These are phyloP conservation scores for Tothia fuscella DNA, from an alignment of 2,329 filamentous ascomycete species.

Conservation along the genomic window DNA sequence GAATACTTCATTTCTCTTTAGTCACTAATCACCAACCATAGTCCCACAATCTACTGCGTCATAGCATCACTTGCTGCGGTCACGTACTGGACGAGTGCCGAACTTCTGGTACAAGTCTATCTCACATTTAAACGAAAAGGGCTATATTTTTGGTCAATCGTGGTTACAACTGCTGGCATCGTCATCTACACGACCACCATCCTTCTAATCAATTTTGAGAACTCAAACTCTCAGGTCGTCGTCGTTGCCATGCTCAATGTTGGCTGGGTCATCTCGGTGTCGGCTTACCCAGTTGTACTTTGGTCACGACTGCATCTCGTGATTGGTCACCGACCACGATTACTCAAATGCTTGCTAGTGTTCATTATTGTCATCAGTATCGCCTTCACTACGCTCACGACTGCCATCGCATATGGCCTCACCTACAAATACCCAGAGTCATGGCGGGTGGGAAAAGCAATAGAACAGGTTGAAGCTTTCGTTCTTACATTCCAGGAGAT, in stretches of 20 bases:
- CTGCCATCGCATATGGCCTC: too few relatives aligned
- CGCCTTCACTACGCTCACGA: too few relatives aligned
- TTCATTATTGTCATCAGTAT: too few relatives aligned
- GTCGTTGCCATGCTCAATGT: conserved; percentile 5
- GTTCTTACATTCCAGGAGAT: conserved; percentile 9
- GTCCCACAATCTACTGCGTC: conserved; percentile 7
- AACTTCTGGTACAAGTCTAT: conserved; percentile 6
- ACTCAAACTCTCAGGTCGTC: neutral
- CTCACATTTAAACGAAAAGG: conserved; percentile 8
- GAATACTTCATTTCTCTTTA: neutral
- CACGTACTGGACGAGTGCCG: conserved; percentile 7
- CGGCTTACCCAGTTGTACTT: conserved; percentile 8
- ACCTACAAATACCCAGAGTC: too few relatives aligned
- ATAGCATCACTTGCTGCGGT: conserved; percentile 8
- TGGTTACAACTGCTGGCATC: conserved; percentile 8
- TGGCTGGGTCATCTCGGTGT: conserved; percentile 6
- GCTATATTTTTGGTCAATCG: conserved; percentile 9
- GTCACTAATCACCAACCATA: neutral
- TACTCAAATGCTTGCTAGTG: too few relatives aligned
- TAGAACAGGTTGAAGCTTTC: too few relatives aligned
- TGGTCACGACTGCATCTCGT: conserved; percentile 10
- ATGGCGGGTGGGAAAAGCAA: too few relatives aligned
- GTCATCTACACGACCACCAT: conserved; percentile 3
- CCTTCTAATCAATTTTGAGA: conserved; percentile 8
- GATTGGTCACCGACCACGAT: too few relatives aligned